phyloP scores from a whole-genome alignment of 768 basidiomycete species.

The Paxillus ammoniavirescens region DNA sequence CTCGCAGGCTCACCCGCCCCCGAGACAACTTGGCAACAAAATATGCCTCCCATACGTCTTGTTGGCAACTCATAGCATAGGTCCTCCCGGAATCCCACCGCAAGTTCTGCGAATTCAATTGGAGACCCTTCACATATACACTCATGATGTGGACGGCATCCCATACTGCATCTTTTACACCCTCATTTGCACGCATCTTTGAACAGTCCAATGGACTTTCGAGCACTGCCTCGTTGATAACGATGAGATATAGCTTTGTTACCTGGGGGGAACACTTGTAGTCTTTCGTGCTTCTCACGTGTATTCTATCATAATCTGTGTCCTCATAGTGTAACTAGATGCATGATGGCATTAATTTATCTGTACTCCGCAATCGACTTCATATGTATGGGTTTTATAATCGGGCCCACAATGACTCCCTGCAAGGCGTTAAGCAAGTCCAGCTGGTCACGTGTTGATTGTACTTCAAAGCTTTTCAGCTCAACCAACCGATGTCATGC shows the following conservation, averaged over 20 bases:
- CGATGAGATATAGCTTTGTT: background rate
- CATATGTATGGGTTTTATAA: too few relatives aligned
- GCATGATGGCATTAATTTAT: background rate
- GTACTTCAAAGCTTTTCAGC: too few relatives aligned
- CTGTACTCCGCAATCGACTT: too few relatives aligned
- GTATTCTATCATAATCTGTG: background rate
- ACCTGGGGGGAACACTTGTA: background rate
- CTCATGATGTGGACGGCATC: background rate
- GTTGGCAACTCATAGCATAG: conserved; percentile 20
- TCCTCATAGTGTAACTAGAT: too few relatives aligned
- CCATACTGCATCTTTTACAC: background rate
- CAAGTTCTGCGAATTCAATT: background rate
- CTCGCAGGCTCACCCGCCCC: conserved; percentile 38
- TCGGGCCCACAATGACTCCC: too few relatives aligned
- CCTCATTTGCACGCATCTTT: background rate
- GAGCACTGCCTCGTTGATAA: background rate
- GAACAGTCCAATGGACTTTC: background rate
- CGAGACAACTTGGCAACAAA: conserved; percentile 37
- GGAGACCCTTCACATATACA: background rate
- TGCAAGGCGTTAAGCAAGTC: too few relatives aligned
- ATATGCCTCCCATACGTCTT: conserved; percentile 45
- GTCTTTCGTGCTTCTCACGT: background rate
- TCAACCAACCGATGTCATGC: too few relatives aligned
- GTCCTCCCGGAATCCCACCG: conserved; percentile 8
- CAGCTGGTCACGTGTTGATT: too few relatives aligned